Percentiles rank a stretch among this genome's conserved stretches.
Conservation (phyloP, 2,329 filamentous ascomycete genomes). For the Talaromyces marneffei region DNA sequence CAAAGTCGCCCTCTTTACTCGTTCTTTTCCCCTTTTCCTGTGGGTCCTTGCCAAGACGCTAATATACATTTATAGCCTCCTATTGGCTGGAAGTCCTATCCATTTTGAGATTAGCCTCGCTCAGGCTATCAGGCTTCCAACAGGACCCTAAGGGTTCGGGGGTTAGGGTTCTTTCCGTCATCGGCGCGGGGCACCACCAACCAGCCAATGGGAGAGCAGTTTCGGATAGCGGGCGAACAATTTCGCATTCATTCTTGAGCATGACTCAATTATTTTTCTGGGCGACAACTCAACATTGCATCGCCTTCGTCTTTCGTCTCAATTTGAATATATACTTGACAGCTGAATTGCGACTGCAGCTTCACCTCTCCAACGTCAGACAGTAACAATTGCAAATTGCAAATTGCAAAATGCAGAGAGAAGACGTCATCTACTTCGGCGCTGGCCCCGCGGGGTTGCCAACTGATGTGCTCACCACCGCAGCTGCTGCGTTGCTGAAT, state of each 20-base stretch:
- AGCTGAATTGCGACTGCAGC: neutral
- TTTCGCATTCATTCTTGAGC: neutral
- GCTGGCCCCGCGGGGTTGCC: conserved; percentile 85
- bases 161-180: conserved; percentile 3
- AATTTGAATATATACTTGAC: neutral
- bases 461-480: conserved; percentile 70
- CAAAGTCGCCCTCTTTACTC: too few relatives aligned
- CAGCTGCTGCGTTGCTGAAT: conserved; percentile 72
- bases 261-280: conserved; percentile 4
- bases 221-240: conserved; percentile 3
- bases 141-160: neutral
- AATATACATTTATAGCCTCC: too few relatives aligned
- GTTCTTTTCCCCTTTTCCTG: too few relatives aligned
- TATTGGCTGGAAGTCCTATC: too few relatives aligned
- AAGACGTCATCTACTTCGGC: conserved; percentile 79
- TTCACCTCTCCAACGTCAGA: neutral
- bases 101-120: too few relatives aligned
- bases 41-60: too few relatives aligned
- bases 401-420: conserved; percentile 38
- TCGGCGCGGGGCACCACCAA: neutral
- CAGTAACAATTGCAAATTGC: neutral
- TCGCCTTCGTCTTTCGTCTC: neutral
- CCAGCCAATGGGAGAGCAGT: neutral
- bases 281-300: conserved; percentile 1
- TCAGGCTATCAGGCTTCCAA: too few relatives aligned